Percentiles rank a stretch among this genome's conserved stretches.
Evolutionary conservation across 2,329 filamentous ascomycete species (phyloP).

Genomic region (Clarireedia paspali): DNA sequence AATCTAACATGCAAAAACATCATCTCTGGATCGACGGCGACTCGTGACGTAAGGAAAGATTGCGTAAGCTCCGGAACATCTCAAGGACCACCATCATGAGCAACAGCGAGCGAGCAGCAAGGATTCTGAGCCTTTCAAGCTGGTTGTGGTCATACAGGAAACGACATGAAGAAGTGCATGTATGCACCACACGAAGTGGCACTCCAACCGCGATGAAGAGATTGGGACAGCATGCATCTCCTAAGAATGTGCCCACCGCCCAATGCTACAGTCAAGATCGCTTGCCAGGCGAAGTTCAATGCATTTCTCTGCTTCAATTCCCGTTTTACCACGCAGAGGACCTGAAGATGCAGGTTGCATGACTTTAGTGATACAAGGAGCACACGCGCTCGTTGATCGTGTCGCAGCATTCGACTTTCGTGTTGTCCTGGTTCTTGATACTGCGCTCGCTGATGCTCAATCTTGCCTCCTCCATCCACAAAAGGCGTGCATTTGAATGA

Average conservation of each 20-base stretch:
- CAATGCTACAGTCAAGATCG: too few relatives aligned
- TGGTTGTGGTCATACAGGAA: not conserved
- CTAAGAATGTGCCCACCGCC: too few relatives aligned
- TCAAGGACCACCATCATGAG: conserved; percentile 15
- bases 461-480: not conserved
- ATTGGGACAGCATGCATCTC: too few relatives aligned
- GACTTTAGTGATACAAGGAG: not conserved
- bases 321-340: too few relatives aligned
- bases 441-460: conserved; percentile 44
- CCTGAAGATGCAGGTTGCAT: not conserved
- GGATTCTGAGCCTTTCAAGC: conserved; percentile 34
- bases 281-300: too few relatives aligned
- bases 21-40: conserved; percentile 25
- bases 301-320: too few relatives aligned
- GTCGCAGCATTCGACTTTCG: conserved; percentile 14
- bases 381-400: not conserved
- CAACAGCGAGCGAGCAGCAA: conserved; percentile 51
- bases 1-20: conserved; percentile 31
- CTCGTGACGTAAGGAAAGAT: conserved; percentile 24
- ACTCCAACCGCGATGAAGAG: too few relatives aligned
- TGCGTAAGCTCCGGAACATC: not conserved
- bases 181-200: too few relatives aligned
- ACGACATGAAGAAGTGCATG: not conserved
- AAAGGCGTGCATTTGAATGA: conserved; percentile 10
- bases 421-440: conserved; percentile 36